These are phyloP conservation scores for Periglandula ipomoeae DNA, from an alignment of 2,329 filamentous ascomycete genomes.

Conservation along the genomic window DNA sequence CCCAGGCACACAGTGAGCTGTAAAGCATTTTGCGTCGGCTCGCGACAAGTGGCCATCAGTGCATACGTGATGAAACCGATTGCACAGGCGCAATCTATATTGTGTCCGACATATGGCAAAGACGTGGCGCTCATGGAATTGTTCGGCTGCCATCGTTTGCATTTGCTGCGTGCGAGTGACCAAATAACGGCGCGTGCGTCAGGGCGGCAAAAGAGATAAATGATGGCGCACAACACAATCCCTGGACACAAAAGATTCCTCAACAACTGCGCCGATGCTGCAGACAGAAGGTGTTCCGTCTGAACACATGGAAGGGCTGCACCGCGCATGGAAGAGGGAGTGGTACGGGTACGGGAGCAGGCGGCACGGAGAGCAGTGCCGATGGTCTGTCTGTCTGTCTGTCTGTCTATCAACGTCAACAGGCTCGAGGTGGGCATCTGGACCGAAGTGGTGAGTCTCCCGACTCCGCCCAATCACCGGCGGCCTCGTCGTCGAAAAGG, in stretches of 20 bases:
- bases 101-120: neutral
- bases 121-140: neutral
- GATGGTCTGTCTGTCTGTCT: neutral
- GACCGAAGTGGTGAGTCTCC: neutral
- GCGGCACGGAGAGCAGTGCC: neutral
- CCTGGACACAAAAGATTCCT: neutral
- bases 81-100: no score
- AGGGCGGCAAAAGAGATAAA: neutral
- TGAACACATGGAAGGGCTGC: no score
- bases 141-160: neutral
- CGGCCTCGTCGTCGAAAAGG: slow-evolving; percentile 7
- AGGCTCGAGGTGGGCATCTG: no score
- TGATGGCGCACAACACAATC: neutral
- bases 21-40: neutral
- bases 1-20: neutral
- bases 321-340: no score
- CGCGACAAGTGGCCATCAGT: neutral
- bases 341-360: no score
- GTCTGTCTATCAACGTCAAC: neutral
- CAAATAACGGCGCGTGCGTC: neutral
- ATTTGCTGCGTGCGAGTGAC: neutral
- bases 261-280: no score
- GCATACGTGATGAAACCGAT: neutral
- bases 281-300: no score
- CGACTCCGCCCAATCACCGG: slow-evolving; percentile 8